Evolutionary conservation across 805 yeast genomes (phyloP), one percentile per base, ranked within the genome.

Genomic region (Ogataea trehaloabstinens): DNA sequence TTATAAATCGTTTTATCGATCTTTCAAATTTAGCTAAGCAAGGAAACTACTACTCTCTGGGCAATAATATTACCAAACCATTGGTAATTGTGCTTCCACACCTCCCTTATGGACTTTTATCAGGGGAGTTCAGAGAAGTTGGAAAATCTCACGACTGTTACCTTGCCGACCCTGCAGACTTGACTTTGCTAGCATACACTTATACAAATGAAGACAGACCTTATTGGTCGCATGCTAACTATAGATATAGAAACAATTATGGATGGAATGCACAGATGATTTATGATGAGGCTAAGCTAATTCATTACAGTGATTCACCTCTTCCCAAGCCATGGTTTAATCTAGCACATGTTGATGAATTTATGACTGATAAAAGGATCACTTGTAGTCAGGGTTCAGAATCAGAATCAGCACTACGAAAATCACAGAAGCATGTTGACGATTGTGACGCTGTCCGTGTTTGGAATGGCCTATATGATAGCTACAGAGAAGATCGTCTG

Each of bases 241-340:
- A 21, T 16, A 28, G 24, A 19, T 22, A 35, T 20, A 19, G 41
- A 27, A 28, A 34, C 27, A 22, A 40, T 2, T 60, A 54, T 33
- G 59, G 61, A 4, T 71, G 78, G 77, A 44, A 60, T 20, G 51
- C 70, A 3, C 21, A 31, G 5, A 27, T 51, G 17, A 49, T 58
- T 11, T 42, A 61, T 6, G 44, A 51, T 5, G 55, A 63, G 8
- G 56, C 71, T 4, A 46, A 70, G 49, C 63, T 77, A 38, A 55
- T 80, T 20, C 89, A 82, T 54, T 82, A 76, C 55, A 75, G 83
- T 3, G 89, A 82, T 52, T 69, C 71, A 24, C 88, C 88, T 5
- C 57, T 80, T 5, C 77, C 80, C 0, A 81, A 82, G 51, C 88
- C 87, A 4, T 81, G 88, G 88, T 53, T 52, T 28, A 28, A 44